Evolutionary conservation across 1,284 basidiomycete genomes (phyloP), one percentile per base, ranked within the genome.

Genomic region (Ceratobasidium sp.): DNA sequence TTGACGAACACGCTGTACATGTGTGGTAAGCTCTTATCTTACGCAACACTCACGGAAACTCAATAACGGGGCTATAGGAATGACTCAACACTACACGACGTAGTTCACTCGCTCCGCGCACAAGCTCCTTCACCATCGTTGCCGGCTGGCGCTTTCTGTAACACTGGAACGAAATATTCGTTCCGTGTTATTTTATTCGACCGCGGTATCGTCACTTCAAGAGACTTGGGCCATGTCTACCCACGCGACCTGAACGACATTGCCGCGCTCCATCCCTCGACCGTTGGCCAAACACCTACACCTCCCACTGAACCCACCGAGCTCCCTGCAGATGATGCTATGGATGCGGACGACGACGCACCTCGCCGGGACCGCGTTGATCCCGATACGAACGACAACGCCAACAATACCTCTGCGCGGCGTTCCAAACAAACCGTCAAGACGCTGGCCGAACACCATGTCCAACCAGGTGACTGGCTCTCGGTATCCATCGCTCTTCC

Each of bases 161-260:
- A 94, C 81, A 92, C 92, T 1, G 89, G 92, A 54, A 92, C 91
- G 0, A 89, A 91, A 29, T 94, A 91, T 83, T 89, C 90, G 13
- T 94, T 94, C 86, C 88, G 90, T 46, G 89, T 91, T 4, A 88
- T 94, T 52, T 94, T 91, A 79, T 91, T 91, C 0, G 93, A 94
- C 82, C 90, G 90, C 80, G 92, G 92, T 5, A 88, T 88, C 22
- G 91, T 90, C 79, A 84, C 90, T 0, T 88, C 89, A 81, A 93
- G 93, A 83, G 92, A 94, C 59, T 88, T 94, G 56, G 93, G 93
- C 25, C 88, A 88, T 80, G 90, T 94, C 56, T 92, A 92, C 82
- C 91, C 92, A 43, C 90, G 92, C 78, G 93, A 94, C 83, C 91
- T 94, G 79, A 88, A 93, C 2, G 92, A 93, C 70, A 91, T 92